Conservation (phyloP, 768 basidiomycete species). For the Russula sp. region DNA sequence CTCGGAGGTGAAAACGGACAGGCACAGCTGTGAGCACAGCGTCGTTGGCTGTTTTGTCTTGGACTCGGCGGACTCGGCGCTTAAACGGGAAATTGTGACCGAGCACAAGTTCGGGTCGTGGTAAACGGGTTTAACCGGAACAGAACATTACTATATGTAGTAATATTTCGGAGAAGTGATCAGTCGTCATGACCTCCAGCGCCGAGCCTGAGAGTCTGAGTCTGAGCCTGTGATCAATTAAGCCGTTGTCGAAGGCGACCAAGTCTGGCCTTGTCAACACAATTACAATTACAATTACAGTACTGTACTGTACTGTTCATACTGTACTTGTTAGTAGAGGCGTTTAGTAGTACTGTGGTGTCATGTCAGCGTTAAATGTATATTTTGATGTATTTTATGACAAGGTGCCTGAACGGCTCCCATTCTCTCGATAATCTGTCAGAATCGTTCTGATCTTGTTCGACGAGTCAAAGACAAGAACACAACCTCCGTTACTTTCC, state of each 20-base stretch:
- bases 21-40: neutral
- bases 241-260: too few species aligned
- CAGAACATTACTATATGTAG: neutral
- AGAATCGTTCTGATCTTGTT: constrained; percentile 15
- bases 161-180: neutral
- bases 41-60: neutral
- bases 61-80: neutral
- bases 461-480: constrained; percentile 1
- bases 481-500: neutral
- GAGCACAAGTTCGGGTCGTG: neutral
- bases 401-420: neutral
- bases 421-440: constrained; percentile 5
- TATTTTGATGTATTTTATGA: neutral
- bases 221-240: too few species aligned
- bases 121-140: neutral
- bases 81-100: neutral
- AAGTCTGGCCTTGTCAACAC: too few species aligned
- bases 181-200: neutral
- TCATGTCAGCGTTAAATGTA: neutral
- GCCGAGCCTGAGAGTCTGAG: too few species aligned
- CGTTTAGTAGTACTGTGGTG: too few species aligned
- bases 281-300: too few species aligned
- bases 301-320: too few species aligned
- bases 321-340: too few species aligned
- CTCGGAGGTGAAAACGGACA: too few species aligned